A percentile compares a stretch with the other conserved stretches of the same genome.
Evolutionary conservation across 768 basidiomycete genomes (phyloP).

Genomic region (Calocybe indica): DNA sequence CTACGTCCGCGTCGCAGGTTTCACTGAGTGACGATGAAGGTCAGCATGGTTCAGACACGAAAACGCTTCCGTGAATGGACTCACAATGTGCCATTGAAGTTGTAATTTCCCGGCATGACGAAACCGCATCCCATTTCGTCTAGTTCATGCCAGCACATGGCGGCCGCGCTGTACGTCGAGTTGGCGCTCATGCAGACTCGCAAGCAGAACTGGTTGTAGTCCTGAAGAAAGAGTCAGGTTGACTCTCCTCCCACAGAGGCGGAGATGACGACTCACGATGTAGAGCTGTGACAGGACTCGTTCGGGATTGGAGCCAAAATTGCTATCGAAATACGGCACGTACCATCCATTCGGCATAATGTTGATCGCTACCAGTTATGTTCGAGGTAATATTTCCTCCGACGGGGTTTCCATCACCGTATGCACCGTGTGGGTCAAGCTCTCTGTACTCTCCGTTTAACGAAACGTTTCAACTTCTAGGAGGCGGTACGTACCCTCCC

Average conservation of each 20-base stretch:
- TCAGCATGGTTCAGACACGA: not conserved
- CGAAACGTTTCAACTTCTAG: not conserved
- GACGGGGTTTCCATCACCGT: conserved; percentile 34
- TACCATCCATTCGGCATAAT: conserved; percentile 40
- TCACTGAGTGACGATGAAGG: conserved; percentile 17
- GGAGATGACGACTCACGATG: conserved; percentile 16
- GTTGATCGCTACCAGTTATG: conserved; percentile 29
- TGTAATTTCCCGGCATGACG: conserved; percentile 42
- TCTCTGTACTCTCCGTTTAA: conserved; percentile 19
- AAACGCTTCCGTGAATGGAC: conserved; percentile 5
- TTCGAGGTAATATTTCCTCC: conserved; percentile 41
- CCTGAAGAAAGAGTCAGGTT: conserved; percentile 11
- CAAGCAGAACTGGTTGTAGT: conserved; percentile 32
- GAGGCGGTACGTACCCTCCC: conserved; percentile 24
- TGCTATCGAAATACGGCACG: not conserved
- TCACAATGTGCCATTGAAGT: conserved; percentile 36
- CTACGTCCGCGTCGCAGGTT: conserved; percentile 38
- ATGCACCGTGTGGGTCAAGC: conserved; percentile 38
- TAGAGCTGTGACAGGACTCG: conserved; percentile 17
- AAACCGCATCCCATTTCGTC: conserved; percentile 40
- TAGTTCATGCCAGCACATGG: conserved; percentile 42
- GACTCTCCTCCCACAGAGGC: not conserved
- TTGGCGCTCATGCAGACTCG: conserved; percentile 39
- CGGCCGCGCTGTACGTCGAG: conserved; percentile 32
- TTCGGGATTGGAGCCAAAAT: not conserved